Conservation (phyloP, 2,329 filamentous ascomycete species). For the Mycogone perniciosa region DNA sequence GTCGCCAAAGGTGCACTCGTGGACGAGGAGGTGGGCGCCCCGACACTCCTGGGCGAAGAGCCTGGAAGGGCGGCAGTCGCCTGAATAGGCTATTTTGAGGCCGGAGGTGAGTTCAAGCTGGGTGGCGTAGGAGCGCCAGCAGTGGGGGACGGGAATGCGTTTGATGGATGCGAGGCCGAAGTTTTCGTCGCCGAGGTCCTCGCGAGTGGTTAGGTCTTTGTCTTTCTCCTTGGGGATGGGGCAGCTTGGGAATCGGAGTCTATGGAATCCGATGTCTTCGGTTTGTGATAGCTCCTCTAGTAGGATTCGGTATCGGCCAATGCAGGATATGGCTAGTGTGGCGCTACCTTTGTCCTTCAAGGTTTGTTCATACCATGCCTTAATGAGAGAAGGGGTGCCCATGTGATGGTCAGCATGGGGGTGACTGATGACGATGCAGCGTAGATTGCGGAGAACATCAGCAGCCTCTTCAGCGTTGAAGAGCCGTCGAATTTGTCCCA, state of each 20-base stretch:
- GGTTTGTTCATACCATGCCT: constrained; percentile 64
- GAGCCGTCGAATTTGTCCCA: constrained; percentile 76
- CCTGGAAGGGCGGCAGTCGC: constrained; percentile 77
- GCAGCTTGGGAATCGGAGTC: constrained; percentile 34
- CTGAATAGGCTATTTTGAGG: constrained; percentile 87
- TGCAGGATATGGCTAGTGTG: constrained; percentile 61
- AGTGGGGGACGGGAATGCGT: constrained; percentile 68
- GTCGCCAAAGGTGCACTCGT: constrained; percentile 95
- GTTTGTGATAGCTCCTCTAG: constrained; percentile 72
- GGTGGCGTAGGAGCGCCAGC: constrained; percentile 68
- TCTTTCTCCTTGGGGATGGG: constrained; percentile 15
- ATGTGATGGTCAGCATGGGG: constrained; percentile 95
- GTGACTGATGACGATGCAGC: constrained; percentile 88
- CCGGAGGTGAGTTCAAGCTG: constrained; percentile 71
- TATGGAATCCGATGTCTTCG: constrained; percentile 66
- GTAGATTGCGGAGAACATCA: constrained; percentile 70
- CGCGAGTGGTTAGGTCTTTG: constrained; percentile 28
- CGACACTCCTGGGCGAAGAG: constrained; percentile 64
- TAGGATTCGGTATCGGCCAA: constrained; percentile 66
- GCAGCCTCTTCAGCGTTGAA: constrained; percentile 59
- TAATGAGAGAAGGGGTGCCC: constrained; percentile 73
- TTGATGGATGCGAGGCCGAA: constrained; percentile 62
- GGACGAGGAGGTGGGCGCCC: constrained; percentile 76
- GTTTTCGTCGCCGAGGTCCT: constrained; percentile 36
- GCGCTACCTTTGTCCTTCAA: constrained; percentile 26